Conservation (phyloP, 257 asterid genomes). For the Penstemon eatonii region DNA sequence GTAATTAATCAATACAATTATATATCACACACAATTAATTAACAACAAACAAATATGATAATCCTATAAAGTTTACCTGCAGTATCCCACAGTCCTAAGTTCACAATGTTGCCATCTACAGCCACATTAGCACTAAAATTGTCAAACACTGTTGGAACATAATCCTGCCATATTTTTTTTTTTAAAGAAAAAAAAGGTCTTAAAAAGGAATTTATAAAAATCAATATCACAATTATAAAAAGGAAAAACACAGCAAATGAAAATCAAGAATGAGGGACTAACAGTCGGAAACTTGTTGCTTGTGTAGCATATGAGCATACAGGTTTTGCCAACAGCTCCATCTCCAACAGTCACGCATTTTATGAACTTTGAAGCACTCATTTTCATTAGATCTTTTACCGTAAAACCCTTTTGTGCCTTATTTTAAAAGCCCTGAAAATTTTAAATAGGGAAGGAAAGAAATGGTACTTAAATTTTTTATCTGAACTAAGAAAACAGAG, state of each 20-base stretch:
- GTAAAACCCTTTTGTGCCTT: neutral
- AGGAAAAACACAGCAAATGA: too few relatives aligned
- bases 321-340: conserved; percentile 98
- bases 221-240: too few relatives aligned
- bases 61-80: conserved; percentile 50
- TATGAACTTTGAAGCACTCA: conserved; percentile 97
- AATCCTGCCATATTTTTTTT: conserved; percentile 80
- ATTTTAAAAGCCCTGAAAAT: conserved; percentile 15
- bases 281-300: conserved; percentile 97
- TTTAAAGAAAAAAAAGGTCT: too few relatives aligned
- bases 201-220: too few relatives aligned
- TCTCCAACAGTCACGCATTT: conserved; percentile 97
- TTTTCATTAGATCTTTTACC: conserved; percentile 27
- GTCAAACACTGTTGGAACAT: conserved; percentile 87
- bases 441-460: conserved; percentile 17
- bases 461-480: conserved; percentile 25
- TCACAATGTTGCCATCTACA: conserved; percentile 92
- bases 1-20: conserved; percentile 3
- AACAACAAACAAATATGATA: too few relatives aligned
- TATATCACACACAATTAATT: neutral
- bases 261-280: conserved; percentile 32
- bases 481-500: conserved; percentile 32
- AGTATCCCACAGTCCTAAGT: conserved; percentile 93
- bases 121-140: conserved; percentile 91
- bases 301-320: conserved; percentile 97